A percentile compares a stretch with the other conserved stretches of the same genome.
Evolutionary conservation across 2,329 filamentous ascomycete genomes (phyloP).

Genomic region (Clarireedia hainanense): DNA sequence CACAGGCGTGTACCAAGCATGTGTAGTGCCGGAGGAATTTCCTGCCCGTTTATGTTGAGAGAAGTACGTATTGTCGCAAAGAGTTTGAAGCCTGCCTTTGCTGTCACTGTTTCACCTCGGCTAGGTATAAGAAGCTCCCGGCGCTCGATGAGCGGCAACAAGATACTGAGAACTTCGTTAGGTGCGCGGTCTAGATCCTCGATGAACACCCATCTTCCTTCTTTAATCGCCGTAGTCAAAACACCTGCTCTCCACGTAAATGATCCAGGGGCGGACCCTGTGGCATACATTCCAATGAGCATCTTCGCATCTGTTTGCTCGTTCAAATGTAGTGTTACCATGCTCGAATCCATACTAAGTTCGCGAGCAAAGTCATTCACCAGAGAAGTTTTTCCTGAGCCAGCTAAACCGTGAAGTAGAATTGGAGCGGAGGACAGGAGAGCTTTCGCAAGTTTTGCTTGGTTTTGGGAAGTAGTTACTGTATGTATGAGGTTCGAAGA

Average conservation of each 20-base stretch:
- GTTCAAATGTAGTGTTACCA: slow-evolving; percentile 94
- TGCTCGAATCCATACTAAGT: slow-evolving; percentile 68
- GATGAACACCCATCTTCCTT: slow-evolving; percentile 94
- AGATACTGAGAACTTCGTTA: slow-evolving; percentile 86
- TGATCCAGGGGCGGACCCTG: slow-evolving; percentile 76
- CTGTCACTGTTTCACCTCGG: slow-evolving; percentile 76
- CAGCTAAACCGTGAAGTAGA: slow-evolving; percentile 73
- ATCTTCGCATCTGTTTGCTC: slow-evolving; percentile 98
- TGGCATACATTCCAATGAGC: slow-evolving; percentile 88
- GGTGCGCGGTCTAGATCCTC: slow-evolving; percentile 95
- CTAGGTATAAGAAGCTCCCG: slow-evolving; percentile 87
- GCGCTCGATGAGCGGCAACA: slow-evolving; percentile 86
- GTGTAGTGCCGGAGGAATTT: slow-evolving; percentile 55
- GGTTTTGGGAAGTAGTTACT: slow-evolving; percentile 62
- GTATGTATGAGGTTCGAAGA: slow-evolving; percentile 58
- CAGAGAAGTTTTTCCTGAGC: slow-evolving; percentile 84
- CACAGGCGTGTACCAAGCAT: slow-evolving; percentile 84
- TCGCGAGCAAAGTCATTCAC: slow-evolving; percentile 74
- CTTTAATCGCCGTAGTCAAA: slow-evolving; percentile 83
- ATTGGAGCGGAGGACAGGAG: slow-evolving; percentile 65
- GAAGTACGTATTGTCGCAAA: slow-evolving; percentile 84
- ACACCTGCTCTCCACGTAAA: slow-evolving; percentile 92
- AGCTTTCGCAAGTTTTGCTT: slow-evolving; percentile 58
- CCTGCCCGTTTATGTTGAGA: slow-evolving; percentile 56
- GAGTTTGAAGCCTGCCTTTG: slow-evolving; percentile 78